Evolutionary conservation across 306 rosid genomes (phyloP).

Genomic region (Quercus engelmannii): DNA sequence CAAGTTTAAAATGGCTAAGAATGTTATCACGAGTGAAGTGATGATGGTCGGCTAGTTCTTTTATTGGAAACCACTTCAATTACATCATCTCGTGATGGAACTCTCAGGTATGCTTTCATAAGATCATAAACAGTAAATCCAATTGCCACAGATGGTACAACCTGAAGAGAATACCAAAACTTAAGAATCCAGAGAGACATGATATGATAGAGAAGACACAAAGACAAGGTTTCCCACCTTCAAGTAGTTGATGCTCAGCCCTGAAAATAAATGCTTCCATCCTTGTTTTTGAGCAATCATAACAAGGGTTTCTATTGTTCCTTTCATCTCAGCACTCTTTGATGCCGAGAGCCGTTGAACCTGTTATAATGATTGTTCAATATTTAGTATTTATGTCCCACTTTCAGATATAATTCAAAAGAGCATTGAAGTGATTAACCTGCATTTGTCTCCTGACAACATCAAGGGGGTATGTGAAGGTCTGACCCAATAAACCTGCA

Average conservation of each 20-base stretch:
- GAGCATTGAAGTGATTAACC: constrained; percentile 39
- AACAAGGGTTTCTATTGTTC: constrained; percentile 66
- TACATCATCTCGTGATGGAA: constrained; percentile 83
- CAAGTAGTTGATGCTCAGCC: constrained; percentile 92
- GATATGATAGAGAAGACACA: neutral
- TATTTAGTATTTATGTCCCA: constrained; percentile 9
- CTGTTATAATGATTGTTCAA: constrained; percentile 35
- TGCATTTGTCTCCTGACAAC: constrained; percentile 99
- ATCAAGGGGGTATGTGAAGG: constrained; percentile 94
- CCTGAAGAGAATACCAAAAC: constrained; percentile 49
- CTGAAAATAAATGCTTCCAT: constrained; percentile 85
- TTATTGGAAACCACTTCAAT: constrained; percentile 50
- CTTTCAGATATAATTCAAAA: constrained; percentile 9
- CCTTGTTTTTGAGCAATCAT: constrained; percentile 78
- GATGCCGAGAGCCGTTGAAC: constrained; percentile 64
- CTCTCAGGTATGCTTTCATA: constrained; percentile 64
- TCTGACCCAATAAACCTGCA: constrained; percentile 92
- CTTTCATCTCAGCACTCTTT: constrained; percentile 55
- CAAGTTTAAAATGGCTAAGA: neutral
- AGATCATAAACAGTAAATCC: constrained; percentile 90
- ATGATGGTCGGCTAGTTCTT: constrained; percentile 46
- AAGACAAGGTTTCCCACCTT: constrained; percentile 48
- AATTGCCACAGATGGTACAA: constrained; percentile 95
- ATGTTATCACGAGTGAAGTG: constrained; percentile 27
- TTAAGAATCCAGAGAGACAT: constrained; percentile 22